Percentiles rank a stretch among this genome's conserved stretches.
These are phyloP conservation scores for Phytophthora quininea DNA, from an alignment of 352 stramenopile genomes.

Conservation along the genomic window DNA sequence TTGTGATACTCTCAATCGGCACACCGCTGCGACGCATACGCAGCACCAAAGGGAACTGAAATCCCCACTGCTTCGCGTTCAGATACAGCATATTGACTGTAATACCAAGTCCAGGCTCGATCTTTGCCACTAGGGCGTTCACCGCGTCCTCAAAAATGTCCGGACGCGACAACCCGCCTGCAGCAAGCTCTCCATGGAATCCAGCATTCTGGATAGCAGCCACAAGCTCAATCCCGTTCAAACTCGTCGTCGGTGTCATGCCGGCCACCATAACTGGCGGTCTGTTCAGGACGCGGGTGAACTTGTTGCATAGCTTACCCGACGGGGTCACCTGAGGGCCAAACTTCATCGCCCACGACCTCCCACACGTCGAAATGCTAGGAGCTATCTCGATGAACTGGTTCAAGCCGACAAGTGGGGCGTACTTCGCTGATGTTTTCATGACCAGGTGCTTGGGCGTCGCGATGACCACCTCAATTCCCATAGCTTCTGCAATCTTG, in stretches of 20 bases:
- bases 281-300: slow-evolving; percentile 75
- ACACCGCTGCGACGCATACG: slow-evolving; percentile 78
- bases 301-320: slow-evolving; percentile 72
- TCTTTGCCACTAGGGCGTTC: slow-evolving; percentile 68
- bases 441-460: slow-evolving; percentile 49
- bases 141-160: slow-evolving; percentile 78
- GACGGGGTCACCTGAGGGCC: slow-evolving; percentile 47
- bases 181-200: slow-evolving; percentile 82
- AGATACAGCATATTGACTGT: slow-evolving; percentile 91
- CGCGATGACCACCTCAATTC: slow-evolving; percentile 57
- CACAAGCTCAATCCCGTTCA: slow-evolving; percentile 83
- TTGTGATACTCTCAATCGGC: slow-evolving; percentile 90
- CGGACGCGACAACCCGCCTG: slow-evolving; percentile 68
- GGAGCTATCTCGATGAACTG: slow-evolving; percentile 43
- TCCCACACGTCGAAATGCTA: slow-evolving; percentile 3
- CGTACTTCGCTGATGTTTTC: slow-evolving; percentile 17
- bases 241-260: slow-evolving; percentile 88
- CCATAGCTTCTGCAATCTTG: slow-evolving; percentile 54
- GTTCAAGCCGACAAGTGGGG: slow-evolving; percentile 45
- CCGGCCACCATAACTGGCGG: slow-evolving; percentile 82
- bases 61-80: slow-evolving; percentile 89
- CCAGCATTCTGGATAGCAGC: slow-evolving; percentile 82
- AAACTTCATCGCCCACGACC: slow-evolving; percentile 64
- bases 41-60: slow-evolving; percentile 90
- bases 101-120: slow-evolving; percentile 76